Conservation (phyloP, 345 rosid species). For the Corymbia maculata region DNA sequence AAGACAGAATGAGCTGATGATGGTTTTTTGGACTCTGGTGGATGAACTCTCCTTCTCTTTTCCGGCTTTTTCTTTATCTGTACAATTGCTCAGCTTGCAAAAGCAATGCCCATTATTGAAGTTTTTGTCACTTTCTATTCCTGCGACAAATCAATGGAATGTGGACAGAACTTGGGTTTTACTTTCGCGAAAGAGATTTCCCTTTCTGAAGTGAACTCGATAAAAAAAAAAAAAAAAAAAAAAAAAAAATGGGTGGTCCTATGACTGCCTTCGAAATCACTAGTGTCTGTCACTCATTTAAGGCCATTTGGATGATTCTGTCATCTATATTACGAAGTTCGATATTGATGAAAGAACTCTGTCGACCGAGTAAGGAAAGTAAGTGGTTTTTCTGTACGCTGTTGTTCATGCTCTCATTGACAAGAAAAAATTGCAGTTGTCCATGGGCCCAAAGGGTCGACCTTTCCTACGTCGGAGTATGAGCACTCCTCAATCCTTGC, state of each 20-base stretch:
- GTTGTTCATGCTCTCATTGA: background rate
- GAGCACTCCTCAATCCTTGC: conserved; percentile 94
- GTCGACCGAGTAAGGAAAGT: background rate
- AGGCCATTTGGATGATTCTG: background rate
- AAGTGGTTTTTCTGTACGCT: background rate
- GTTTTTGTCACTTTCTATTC: background rate
- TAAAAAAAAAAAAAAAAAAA: too few species aligned
- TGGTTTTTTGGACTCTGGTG: background rate
- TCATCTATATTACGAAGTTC: background rate
- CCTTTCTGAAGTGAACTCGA: background rate
- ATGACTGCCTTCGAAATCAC: background rate
- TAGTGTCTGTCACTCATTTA: background rate
- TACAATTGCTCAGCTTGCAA: background rate
- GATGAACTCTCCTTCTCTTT: background rate
- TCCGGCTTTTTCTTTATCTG: background rate
- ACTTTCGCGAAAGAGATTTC: background rate
- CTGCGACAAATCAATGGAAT: background rate
- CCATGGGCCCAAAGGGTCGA: conserved; percentile 78
- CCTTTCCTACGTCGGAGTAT: conserved; percentile 66
- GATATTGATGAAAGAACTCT: background rate
- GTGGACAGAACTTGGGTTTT: background rate
- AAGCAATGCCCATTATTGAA: background rate
- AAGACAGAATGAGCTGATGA: background rate
- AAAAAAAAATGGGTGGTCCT: background rate
- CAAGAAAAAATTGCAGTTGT: conserved; percentile 37